phyloP scores from a whole-genome alignment of 768 basidiomycete genomes.

The Rhizopogon vinicolor region DNA sequence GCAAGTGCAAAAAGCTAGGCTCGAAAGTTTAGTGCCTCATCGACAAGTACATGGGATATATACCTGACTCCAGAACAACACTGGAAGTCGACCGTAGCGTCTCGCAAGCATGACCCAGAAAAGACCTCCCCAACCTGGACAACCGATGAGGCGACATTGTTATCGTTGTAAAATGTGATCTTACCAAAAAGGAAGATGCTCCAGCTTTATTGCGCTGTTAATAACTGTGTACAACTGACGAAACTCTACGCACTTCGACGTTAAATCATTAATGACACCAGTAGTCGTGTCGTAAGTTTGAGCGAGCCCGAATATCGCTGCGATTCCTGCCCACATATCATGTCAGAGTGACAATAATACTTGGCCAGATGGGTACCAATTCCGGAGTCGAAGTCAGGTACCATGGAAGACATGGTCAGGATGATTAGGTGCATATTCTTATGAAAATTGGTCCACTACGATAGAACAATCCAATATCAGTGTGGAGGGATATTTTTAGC shows the following conservation, averaged over 20 bases:
- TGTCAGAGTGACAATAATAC: constrained; percentile 1
- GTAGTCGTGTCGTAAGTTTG: constrained; percentile 39
- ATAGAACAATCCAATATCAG: no score
- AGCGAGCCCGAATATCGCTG: constrained; percentile 45
- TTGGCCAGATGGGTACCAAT: constrained; percentile 30
- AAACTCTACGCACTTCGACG: constrained; percentile 31
- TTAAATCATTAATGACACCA: constrained; percentile 45
- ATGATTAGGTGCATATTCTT: constrained; percentile 45
- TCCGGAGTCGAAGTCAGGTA: constrained; percentile 52
- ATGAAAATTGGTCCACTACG: constrained; percentile 39
- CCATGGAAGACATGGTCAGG: constrained; percentile 46
- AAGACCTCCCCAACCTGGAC: constrained; percentile 25
- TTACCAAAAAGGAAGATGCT: constrained; percentile 45
- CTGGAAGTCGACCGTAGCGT: constrained; percentile 25
- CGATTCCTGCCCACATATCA: constrained; percentile 34
- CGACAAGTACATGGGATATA: not conserved
- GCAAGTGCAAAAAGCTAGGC: constrained; percentile 35
- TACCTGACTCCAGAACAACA: constrained; percentile 26
- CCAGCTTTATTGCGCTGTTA: constrained; percentile 26
- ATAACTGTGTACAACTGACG: not conserved
- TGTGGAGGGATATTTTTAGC: not conserved
- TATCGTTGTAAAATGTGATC: not conserved
- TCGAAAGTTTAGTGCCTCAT: not conserved
- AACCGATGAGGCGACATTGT: not conserved
- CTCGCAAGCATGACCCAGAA: constrained; percentile 27